phyloP scores from a whole-genome alignment of 768 basidiomycete species.

The Podaxis rugospora region DNA sequence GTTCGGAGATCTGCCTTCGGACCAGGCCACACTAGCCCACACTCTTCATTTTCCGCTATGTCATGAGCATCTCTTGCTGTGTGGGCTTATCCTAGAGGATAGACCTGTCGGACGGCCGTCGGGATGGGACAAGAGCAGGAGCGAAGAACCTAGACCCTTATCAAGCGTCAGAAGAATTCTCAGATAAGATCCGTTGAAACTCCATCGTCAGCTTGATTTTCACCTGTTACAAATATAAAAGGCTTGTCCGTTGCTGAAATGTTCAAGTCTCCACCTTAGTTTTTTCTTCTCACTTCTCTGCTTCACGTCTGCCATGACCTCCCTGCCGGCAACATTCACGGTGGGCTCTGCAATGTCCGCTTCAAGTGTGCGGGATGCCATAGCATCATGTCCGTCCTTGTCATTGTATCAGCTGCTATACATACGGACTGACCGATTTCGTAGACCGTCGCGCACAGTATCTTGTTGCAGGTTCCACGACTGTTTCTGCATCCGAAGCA shows the following conservation, averaged over 20 bases:
- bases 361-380: slow-evolving; percentile 14
- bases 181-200: slow-evolving; percentile 1
- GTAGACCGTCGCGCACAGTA: slow-evolving; percentile 68
- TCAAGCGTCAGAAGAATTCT: slow-evolving; percentile 3
- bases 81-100: not conserved
- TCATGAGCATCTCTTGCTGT: not conserved
- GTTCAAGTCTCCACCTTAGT: not conserved
- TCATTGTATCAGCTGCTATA: not conserved
- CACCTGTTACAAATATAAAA: not conserved
- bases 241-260: not conserved
- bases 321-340: slow-evolving; percentile 10
- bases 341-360: slow-evolving; percentile 13
- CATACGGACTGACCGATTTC: not conserved
- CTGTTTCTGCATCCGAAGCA: slow-evolving; percentile 37
- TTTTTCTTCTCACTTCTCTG: not conserved
- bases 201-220: not conserved
- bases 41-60: not conserved
- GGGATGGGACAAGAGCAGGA: not conserved
- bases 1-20: not conserved
- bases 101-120: not conserved
- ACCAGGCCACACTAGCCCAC: not conserved
- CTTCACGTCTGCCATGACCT: slow-evolving; percentile 10
- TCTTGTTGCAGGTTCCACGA: slow-evolving; percentile 54
- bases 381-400: slow-evolving; percentile 14
- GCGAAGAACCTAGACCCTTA: not conserved